Conservation (phyloP, 148 eudicot species). For the Silene latifolia region DNA sequence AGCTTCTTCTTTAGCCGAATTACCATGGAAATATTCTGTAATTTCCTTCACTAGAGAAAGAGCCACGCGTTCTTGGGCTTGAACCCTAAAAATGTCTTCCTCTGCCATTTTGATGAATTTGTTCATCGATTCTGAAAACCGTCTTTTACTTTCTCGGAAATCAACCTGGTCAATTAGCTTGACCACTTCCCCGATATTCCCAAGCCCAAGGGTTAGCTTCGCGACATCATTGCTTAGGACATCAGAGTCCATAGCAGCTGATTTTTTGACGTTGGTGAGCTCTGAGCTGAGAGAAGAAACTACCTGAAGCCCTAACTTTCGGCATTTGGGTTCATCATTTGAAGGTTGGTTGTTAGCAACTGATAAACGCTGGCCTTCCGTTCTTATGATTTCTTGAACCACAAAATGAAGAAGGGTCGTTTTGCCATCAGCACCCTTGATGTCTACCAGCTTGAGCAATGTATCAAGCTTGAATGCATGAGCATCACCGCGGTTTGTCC, state of each 20-base stretch:
- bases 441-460: slow-evolving; percentile 81
- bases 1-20: slow-evolving; percentile 96
- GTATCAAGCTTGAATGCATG: slow-evolving; percentile 98
- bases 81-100: slow-evolving; percentile 66
- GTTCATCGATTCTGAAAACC: slow-evolving; percentile 66
- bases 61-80: slow-evolving; percentile 83
- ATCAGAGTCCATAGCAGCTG: slow-evolving; percentile 92
- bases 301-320: slow-evolving; percentile 77
- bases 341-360: slow-evolving; percentile 29
- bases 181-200: slow-evolving; percentile 51
- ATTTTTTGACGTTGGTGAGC: slow-evolving; percentile 75
- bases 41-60: slow-evolving; percentile 89
- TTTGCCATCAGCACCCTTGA: slow-evolving; percentile 94
- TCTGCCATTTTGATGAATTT: slow-evolving; percentile 68
- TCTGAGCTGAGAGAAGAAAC: slow-evolving; percentile 74
- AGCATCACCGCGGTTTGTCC: slow-evolving; percentile 94
- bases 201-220: slow-evolving; percentile 65
- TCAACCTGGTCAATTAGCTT: slow-evolving; percentile 36
- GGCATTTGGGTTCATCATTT: slow-evolving; percentile 63
- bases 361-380: slow-evolving; percentile 74
- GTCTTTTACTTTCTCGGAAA: slow-evolving; percentile 27
- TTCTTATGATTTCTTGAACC: slow-evolving; percentile 81
- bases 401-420: slow-evolving; percentile 94
- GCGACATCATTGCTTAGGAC: slow-evolving; percentile 62
- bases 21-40: slow-evolving; percentile 93